Percentiles rank a stretch among this genome's conserved stretches.
phyloP scores from a whole-genome alignment of 495 filamentous ascomycete species.

The Podospora pseudopauciseta region DNA sequence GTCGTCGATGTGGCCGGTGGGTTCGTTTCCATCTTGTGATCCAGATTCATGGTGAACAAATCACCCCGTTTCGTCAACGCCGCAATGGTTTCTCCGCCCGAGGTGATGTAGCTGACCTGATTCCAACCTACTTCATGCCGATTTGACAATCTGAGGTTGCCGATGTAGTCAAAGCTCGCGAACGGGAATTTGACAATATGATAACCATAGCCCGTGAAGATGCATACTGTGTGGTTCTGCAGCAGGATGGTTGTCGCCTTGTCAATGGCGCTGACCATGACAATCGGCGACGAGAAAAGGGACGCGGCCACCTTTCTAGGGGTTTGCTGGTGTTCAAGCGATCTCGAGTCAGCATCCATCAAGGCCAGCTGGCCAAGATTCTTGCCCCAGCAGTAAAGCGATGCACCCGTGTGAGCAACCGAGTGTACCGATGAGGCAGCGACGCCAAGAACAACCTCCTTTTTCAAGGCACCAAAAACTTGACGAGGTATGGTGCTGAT shows the following conservation, averaged over 20 bases:
- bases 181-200: slow-evolving; percentile 77
- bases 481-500: slow-evolving; percentile 78
- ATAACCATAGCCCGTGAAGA: slow-evolving; percentile 92
- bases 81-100: slow-evolving; percentile 85
- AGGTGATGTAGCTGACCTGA: slow-evolving; percentile 68
- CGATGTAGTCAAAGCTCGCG: slow-evolving; percentile 62
- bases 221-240: slow-evolving; percentile 81
- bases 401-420: slow-evolving; percentile 74
- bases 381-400: slow-evolving; percentile 91
- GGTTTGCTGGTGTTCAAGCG: slow-evolving; percentile 72
- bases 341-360: slow-evolving; percentile 90
- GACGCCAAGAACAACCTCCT: slow-evolving; percentile 74
- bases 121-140: slow-evolving; percentile 62
- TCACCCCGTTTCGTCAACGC: slow-evolving; percentile 80
- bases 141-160: slow-evolving; percentile 59
- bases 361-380: slow-evolving; percentile 93
- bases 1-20: slow-evolving; percentile 70
- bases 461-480: slow-evolving; percentile 85
- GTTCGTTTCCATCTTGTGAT: slow-evolving; percentile 57
- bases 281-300: slow-evolving; percentile 72
- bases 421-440: slow-evolving; percentile 93
- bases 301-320: slow-evolving; percentile 87
- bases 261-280: slow-evolving; percentile 82
- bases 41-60: slow-evolving; percentile 75
- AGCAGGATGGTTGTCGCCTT: slow-evolving; percentile 82